Evolutionary conservation across 148 eudicot species (phyloP).

Genomic region (Amaranthus palmeri): DNA sequence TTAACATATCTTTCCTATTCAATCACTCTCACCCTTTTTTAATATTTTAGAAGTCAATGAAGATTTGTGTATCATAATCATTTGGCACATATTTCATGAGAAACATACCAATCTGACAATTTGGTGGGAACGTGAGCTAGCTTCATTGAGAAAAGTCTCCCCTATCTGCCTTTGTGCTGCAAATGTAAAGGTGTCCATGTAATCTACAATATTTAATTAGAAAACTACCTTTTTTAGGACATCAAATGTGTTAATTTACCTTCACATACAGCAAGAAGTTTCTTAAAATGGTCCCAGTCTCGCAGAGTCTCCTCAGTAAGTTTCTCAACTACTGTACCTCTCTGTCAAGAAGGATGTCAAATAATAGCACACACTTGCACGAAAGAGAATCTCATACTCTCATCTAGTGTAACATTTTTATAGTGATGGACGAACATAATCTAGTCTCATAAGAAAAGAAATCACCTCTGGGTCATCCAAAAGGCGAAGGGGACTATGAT

Average conservation of each 20-base stretch:
- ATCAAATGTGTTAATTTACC: slow-evolving; percentile 36
- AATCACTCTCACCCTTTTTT: not conserved
- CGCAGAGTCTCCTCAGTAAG: slow-evolving; percentile 78
- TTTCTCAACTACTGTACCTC: slow-evolving; percentile 94
- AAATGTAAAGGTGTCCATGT: slow-evolving; percentile 18
- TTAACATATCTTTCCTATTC: not conserved
- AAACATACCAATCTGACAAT: slow-evolving; percentile 79
- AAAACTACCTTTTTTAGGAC: not conserved
- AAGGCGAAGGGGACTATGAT: slow-evolving; percentile 73
- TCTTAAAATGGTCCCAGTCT: slow-evolving; percentile 75
- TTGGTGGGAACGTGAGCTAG: slow-evolving; percentile 97
- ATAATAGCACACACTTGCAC: not conserved
- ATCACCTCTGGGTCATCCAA: slow-evolving; percentile 97
- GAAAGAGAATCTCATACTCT: not conserved
- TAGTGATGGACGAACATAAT: not conserved
- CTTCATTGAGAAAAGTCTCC: slow-evolving; percentile 80
- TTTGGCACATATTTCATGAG: not conserved
- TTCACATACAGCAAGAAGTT: slow-evolving; percentile 84
- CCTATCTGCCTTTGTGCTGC: slow-evolving; percentile 98
- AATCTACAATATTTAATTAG: not conserved
- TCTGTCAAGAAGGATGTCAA: slow-evolving; percentile 34
- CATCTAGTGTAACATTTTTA: not conserved
- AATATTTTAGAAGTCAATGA: slow-evolving; percentile 1
- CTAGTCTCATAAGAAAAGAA: slow-evolving; percentile 6
- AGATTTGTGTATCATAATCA: not conserved